phyloP scores from a whole-genome alignment of 345 rosid species.

The Sonneratia alba region DNA sequence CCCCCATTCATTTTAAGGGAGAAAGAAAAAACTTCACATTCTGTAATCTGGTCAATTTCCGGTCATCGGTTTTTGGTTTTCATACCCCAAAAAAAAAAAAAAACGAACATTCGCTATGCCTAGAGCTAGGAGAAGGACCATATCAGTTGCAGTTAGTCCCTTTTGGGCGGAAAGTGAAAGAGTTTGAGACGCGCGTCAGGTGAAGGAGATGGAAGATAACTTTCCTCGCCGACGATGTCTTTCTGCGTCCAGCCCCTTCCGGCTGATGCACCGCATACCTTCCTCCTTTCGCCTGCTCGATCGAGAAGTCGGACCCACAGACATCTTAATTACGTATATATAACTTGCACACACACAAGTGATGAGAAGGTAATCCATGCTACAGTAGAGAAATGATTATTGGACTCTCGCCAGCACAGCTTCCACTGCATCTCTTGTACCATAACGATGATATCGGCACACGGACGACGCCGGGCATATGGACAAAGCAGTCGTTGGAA shows the following conservation, averaged over 20 bases:
- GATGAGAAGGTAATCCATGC: neutral
- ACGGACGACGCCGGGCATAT: slow-evolving; percentile 42
- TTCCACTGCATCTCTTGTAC: slow-evolving; percentile 51
- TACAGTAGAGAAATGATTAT: neutral
- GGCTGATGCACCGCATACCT: slow-evolving; percentile 6
- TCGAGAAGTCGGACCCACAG: neutral
- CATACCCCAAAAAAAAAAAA: neutral
- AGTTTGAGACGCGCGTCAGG: slow-evolving; percentile 2
- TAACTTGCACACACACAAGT: neutral
- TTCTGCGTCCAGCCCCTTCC: slow-evolving; percentile 15
- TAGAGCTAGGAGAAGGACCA: slow-evolving; percentile 38
- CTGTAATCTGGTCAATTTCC: neutral
- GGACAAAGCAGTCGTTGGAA: slow-evolving; percentile 46
- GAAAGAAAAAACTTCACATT: too few species aligned
- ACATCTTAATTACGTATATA: neutral
- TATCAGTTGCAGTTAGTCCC: slow-evolving; percentile 25
- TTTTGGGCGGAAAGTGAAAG: slow-evolving; percentile 21
- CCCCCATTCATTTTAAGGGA: too few species aligned
- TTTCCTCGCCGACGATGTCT: slow-evolving; percentile 1
- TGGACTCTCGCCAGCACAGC: slow-evolving; percentile 22
- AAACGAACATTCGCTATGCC: too few species aligned
- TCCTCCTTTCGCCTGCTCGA: slow-evolving; percentile 7
- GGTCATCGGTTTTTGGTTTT: too few species aligned
- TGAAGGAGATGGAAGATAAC: slow-evolving; percentile 14
- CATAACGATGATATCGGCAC: slow-evolving; percentile 48